Evolutionary conservation across 1,284 basidiomycete species (phyloP), one percentile per base, ranked within the genome.

Genomic region (Papiliotrema flavescens): DNA sequence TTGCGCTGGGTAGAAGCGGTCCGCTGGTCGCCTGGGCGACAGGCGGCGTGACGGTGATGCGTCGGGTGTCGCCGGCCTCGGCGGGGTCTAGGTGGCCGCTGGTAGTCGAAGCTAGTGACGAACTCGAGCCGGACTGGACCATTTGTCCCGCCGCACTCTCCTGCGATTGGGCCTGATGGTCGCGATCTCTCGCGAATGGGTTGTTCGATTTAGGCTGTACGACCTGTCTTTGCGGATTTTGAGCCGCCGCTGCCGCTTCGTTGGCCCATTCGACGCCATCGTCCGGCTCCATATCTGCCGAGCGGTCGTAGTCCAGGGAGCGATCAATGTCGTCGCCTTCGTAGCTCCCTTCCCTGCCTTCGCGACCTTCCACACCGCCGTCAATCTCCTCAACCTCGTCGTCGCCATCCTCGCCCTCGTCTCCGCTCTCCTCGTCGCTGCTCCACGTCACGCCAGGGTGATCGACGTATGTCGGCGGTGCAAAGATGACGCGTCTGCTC

Each of bases 21-120:
- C 69, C 80, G 51, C 40, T 60, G 52, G 51, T 45, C 22, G 58
- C 62, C 36, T 80, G 79, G 5, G 85, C 87, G 37, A 92, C 84
- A 2, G 82, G 78, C 1, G 90, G 90, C 0, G 89, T 92, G 48
- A 83, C 85, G 1, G 85, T 85, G 54, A 90, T 79, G 62, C 88
- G 85, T 53, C 82, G 80, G 2, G 88, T 89, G 63, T 87, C 88
- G 1, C 55, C 57, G 11, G 66, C 68, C 53, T 69, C 57, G 22
- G 69, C 67, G 9, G 70, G 70, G 48, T 74, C 71, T 23, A 70
- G 59, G 6, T 55, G 52, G 37, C 56, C 56, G 15, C 49, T 52
- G 4, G 45, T 47, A 9, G 61, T 60, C 20, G 60, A 60, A 3
- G 48, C 51, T 13, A 64, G 47, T 8, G 65, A 62, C 3, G 62